Conservation (phyloP, 2,329 filamentous ascomycete species). For the Dactylellina sp. region DNA sequence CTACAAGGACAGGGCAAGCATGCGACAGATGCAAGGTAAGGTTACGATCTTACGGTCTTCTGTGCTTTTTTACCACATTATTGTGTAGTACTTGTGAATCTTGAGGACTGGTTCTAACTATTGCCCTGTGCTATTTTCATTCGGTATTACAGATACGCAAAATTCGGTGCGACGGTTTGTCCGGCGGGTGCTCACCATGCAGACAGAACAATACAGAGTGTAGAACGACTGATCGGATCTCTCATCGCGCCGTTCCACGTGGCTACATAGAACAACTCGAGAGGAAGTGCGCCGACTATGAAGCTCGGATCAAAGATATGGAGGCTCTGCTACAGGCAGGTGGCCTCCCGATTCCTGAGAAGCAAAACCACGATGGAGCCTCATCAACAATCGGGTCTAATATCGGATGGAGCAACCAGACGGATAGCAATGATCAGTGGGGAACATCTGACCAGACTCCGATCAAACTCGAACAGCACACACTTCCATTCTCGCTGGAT, state of each 20-base stretch:
- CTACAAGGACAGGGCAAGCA: conserved; percentile 79
- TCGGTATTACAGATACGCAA: conserved; percentile 74
- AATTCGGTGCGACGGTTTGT: conserved; percentile 84
- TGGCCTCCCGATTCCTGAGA: conserved; percentile 29
- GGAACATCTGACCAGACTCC: conserved; percentile 3
- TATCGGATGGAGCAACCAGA: conserved; percentile 36
- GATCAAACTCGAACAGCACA: conserved; percentile 51
- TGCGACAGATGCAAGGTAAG: conserved; percentile 87
- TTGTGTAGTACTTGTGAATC: conserved; percentile 56
- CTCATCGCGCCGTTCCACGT: conserved; percentile 80
- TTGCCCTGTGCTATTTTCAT: conserved; percentile 3
- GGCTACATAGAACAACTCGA: conserved; percentile 84
- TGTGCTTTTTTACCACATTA: conserved; percentile 16
- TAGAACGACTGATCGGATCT: conserved; percentile 87
- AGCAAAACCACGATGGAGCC: conserved; percentile 27
- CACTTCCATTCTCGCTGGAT: conserved; percentile 39
- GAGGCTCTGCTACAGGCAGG: conserved; percentile 74
- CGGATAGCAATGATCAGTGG: conserved; percentile 37
- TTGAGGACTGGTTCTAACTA: conserved; percentile 5
- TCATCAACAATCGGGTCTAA: conserved; percentile 37
- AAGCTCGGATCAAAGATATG: conserved; percentile 75
- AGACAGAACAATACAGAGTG: conserved; percentile 80
- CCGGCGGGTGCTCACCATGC: conserved; percentile 85
- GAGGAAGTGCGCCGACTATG: conserved; percentile 69
- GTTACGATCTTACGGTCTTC: neutral